Evolutionary conservation across 108 stramenopile species (phyloP).

Genomic region (Bacterosira constricta): DNA sequence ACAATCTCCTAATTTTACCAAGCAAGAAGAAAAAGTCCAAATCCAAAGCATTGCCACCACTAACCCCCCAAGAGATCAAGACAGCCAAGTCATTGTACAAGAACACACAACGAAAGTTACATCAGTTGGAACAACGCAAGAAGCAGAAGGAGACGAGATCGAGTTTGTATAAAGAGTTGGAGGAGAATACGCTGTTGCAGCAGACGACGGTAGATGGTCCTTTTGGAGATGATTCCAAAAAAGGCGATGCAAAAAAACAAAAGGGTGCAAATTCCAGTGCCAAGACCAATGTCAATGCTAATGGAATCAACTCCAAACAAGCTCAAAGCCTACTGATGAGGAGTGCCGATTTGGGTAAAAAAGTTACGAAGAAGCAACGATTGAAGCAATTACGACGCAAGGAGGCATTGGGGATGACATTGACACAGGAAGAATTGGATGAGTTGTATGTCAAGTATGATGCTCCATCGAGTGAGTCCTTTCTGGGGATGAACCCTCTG

Average conservation of each 20-base stretch:
- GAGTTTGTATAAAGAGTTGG: slow-evolving; percentile 67
- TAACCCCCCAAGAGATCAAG: slow-evolving; percentile 76
- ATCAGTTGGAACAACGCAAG: slow-evolving; percentile 66
- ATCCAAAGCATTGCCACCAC: slow-evolving; percentile 43
- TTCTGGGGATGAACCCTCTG: not conserved
- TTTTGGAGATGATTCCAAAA: slow-evolving; percentile 25
- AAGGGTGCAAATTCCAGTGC: slow-evolving; percentile 7
- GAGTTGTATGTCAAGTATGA: slow-evolving; percentile 61
- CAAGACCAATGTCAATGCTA: slow-evolving; percentile 2
- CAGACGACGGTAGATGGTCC: slow-evolving; percentile 3
- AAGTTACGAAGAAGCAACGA: slow-evolving; percentile 69
- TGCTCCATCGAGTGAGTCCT: slow-evolving; percentile 18
- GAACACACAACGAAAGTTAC: slow-evolving; percentile 69
- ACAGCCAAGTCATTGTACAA: slow-evolving; percentile 73
- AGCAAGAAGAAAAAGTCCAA: slow-evolving; percentile 50
- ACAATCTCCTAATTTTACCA: slow-evolving; percentile 50
- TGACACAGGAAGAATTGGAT: slow-evolving; percentile 74
- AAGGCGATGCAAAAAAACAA: not conserved
- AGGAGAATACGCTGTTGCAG: slow-evolving; percentile 49
- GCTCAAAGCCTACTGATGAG: slow-evolving; percentile 37
- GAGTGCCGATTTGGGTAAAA: slow-evolving; percentile 53
- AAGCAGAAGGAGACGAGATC: slow-evolving; percentile 67
- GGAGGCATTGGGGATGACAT: slow-evolving; percentile 66
- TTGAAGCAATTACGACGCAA: slow-evolving; percentile 66
- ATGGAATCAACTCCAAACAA: slow-evolving; percentile 26